Conservation (phyloP, 257 asterid genomes). For the Solanum medicagineum region DNA sequence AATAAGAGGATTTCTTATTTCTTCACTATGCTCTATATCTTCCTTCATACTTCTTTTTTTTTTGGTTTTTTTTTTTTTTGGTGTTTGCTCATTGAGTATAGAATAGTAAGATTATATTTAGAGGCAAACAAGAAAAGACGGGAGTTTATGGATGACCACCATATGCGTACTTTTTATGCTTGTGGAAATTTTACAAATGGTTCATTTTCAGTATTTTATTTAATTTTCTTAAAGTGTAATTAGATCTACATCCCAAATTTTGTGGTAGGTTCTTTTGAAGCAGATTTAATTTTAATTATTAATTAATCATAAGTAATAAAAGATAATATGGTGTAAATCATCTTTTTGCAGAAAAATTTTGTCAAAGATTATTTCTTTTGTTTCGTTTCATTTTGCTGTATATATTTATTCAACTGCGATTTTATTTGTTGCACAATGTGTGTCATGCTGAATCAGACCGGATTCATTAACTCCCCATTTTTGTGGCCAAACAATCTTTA, state of each 20-base stretch:
- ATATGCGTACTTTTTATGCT: neutral
- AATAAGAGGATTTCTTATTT: conserved; percentile 39
- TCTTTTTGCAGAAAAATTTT: neutral
- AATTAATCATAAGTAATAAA: too few relatives aligned
- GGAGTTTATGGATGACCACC: neutral
- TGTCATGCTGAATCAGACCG: too few relatives aligned
- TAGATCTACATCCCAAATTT: neutral
- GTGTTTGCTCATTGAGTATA: neutral
- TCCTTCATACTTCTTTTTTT: conserved; percentile 10
- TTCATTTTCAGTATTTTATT: neutral
- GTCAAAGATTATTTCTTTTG: neutral
- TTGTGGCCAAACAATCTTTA: too few relatives aligned
- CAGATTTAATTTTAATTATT: too few relatives aligned
- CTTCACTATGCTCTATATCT: conserved; percentile 36
- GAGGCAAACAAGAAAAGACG: neutral
- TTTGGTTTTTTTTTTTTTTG: too few relatives aligned
- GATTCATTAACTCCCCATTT: too few relatives aligned
- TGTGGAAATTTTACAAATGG: neutral
- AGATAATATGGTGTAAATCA: too few relatives aligned
- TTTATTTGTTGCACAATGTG: too few relatives aligned
- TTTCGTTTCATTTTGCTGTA: neutral
- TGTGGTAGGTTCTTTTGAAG: neutral
- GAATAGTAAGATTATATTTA: neutral
- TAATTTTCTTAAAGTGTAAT: neutral
- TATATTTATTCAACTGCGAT: neutral